phyloP scores from a whole-genome alignment of 352 stramenopile genomes.

The Pythium chondricola region DNA sequence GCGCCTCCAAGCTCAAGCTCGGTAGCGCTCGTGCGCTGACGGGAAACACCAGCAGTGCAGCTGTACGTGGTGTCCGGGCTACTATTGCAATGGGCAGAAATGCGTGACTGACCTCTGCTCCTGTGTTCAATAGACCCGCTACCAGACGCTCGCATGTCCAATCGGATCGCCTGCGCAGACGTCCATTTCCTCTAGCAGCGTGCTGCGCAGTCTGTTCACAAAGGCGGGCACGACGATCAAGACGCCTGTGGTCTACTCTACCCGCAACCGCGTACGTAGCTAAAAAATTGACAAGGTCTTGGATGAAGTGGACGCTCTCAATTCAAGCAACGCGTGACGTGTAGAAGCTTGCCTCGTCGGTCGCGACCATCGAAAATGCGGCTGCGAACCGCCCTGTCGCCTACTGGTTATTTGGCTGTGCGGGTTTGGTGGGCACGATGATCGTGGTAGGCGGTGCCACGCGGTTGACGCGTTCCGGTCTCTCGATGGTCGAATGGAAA shows the following conservation, averaged over 20 bases:
- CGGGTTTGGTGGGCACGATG: slow-evolving; percentile 93
- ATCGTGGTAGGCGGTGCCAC: slow-evolving; percentile 97
- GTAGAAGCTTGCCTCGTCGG: slow-evolving; percentile 41
- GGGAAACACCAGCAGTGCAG: too few relatives aligned
- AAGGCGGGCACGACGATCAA: slow-evolving; percentile 22
- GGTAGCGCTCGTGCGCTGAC: too few relatives aligned
- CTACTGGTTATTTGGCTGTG: slow-evolving; percentile 95
- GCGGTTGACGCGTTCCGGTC: slow-evolving; percentile 94
- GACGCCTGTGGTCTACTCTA: slow-evolving; percentile 55
- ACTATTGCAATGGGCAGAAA: too few relatives aligned
- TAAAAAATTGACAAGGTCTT: background rate
- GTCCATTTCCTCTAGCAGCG: slow-evolving; percentile 19
- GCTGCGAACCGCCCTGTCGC: slow-evolving; percentile 80
- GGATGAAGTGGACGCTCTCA: background rate
- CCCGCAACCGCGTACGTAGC: slow-evolving; percentile 56
- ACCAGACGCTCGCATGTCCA: slow-evolving; percentile 58
- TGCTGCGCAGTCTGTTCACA: slow-evolving; percentile 27
- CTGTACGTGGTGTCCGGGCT: too few relatives aligned
- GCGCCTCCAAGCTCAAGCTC: too few relatives aligned
- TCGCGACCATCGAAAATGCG: slow-evolving; percentile 75
- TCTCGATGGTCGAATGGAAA: slow-evolving; percentile 98
- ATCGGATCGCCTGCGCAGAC: slow-evolving; percentile 21
- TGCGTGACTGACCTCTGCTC: background rate
- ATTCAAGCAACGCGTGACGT: too few relatives aligned
- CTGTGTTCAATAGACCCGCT: slow-evolving; percentile 25